Conservation (phyloP, 2,329 filamentous ascomycete species). For the Colletotrichum orbiculare region DNA sequence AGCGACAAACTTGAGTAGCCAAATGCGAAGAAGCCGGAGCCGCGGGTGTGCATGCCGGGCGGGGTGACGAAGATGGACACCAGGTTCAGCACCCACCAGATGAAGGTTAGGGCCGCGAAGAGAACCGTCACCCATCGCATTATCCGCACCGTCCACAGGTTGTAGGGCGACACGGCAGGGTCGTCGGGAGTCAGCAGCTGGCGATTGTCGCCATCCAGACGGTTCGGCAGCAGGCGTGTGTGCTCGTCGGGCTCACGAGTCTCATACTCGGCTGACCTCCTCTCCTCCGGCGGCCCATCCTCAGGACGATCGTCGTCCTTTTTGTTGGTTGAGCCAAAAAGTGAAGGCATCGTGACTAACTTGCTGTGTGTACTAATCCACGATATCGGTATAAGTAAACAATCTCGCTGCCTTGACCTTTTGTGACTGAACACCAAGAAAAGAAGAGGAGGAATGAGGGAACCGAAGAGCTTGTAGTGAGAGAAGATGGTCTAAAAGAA, state of each 20-base stretch:
- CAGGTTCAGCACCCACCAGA: conserved; percentile 95
- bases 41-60: conserved; percentile 84
- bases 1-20: conserved; percentile 83
- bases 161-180: conserved; percentile 84
- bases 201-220: conserved; percentile 60
- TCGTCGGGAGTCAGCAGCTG: conserved; percentile 52
- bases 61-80: conserved; percentile 91
- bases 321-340: conserved; percentile 33
- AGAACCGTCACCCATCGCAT: conserved; percentile 82
- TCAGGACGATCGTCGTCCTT: conserved; percentile 41
- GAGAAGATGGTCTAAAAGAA: too few species aligned
- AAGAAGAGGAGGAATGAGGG: neutral
- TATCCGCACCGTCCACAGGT: conserved; percentile 89
- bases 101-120: conserved; percentile 78
- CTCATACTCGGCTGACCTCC: conserved; percentile 15
- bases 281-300: conserved; percentile 39
- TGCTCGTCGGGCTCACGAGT: conserved; percentile 58
- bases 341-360: conserved; percentile 20
- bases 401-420: neutral
- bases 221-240: conserved; percentile 76
- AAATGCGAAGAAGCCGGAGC: conserved; percentile 93
- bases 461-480: neutral
- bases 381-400: neutral
- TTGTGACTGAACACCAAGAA: neutral
- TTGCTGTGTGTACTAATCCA: too few species aligned